Conservation (phyloP, 2,329 filamentous ascomycete species). For the Cephalotrichum gorgonifer region DNA sequence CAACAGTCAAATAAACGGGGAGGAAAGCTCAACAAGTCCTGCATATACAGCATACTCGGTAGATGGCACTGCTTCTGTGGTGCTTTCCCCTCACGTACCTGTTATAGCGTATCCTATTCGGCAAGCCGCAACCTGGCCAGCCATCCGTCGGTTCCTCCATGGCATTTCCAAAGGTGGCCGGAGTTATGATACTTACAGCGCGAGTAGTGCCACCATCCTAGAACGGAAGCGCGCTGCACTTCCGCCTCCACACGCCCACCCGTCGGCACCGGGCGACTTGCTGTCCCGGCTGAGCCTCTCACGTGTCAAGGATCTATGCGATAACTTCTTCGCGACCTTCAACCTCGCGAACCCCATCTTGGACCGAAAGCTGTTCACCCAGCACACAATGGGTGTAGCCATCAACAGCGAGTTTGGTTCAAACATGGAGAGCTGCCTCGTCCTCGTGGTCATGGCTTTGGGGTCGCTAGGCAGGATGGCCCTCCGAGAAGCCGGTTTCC, state of each 20-base stretch:
- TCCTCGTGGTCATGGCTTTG: background rate
- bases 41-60: too few relatives aligned
- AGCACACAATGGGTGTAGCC: background rate
- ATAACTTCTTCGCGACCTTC: background rate
- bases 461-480: background rate
- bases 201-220: background rate
- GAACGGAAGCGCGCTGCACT: background rate
- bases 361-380: background rate
- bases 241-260: too few relatives aligned
- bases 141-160: background rate
- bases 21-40: too few relatives aligned
- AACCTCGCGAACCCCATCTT: background rate
- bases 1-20: too few relatives aligned
- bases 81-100: background rate
- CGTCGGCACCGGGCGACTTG: background rate
- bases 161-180: background rate
- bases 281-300: background rate
- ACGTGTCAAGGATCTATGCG: background rate
- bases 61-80: too few relatives aligned
- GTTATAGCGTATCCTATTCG: background rate
- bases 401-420: background rate
- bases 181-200: background rate
- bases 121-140: background rate
- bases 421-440: background rate
- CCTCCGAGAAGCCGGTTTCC: background rate